Conservation (phyloP, 2,329 filamentous ascomycete genomes). For the Aspergillus aculeatus region DNA sequence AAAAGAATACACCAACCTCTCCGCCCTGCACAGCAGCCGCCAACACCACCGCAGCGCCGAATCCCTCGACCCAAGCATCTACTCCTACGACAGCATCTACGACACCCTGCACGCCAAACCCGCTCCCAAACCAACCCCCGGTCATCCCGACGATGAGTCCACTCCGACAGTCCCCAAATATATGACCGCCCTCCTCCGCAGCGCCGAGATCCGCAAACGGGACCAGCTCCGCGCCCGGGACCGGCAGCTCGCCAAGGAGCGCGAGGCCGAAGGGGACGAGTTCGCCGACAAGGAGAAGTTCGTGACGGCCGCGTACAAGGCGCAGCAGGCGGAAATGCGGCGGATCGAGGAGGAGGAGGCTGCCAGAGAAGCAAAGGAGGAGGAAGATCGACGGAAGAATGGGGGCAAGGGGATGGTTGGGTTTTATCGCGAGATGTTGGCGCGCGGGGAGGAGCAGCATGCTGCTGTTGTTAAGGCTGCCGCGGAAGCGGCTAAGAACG, state of each 20-base stretch:
- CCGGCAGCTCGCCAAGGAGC: conserved; percentile 59
- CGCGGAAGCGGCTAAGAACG: conserved; percentile 41
- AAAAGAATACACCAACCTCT: conserved; percentile 44
- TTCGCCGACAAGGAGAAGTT: conserved; percentile 68
- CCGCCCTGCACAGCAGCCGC: conserved; percentile 45
- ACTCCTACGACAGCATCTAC: conserved; percentile 52
- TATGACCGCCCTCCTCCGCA: conserved; percentile 59
- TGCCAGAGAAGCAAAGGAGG: conserved; percentile 54
- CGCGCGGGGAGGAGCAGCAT: conserved; percentile 57
- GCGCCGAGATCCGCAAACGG: conserved; percentile 62
- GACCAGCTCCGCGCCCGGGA: conserved; percentile 63
- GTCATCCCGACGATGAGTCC: conserved; percentile 9
- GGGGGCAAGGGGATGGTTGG: conserved; percentile 56
- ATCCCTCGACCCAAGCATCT: conserved; percentile 47
- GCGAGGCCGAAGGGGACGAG: conserved; percentile 65
- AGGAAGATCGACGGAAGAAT: conserved; percentile 53
- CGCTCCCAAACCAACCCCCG: conserved; percentile 20
- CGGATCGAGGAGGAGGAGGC: conserved; percentile 62
- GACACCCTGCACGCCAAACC: conserved; percentile 48
- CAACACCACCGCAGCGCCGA: conserved; percentile 46
- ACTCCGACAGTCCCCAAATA: too few species aligned
- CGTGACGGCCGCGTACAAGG: conserved; percentile 64
- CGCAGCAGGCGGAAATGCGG: conserved; percentile 61
- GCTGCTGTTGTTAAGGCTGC: conserved; percentile 57
- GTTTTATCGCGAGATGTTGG: conserved; percentile 61